Evolutionary conservation across 192 early-diverging fungal genomes (phyloP), one percentile per base, ranked within the genome.

Genomic region (Entomortierella chlamydospora): DNA sequence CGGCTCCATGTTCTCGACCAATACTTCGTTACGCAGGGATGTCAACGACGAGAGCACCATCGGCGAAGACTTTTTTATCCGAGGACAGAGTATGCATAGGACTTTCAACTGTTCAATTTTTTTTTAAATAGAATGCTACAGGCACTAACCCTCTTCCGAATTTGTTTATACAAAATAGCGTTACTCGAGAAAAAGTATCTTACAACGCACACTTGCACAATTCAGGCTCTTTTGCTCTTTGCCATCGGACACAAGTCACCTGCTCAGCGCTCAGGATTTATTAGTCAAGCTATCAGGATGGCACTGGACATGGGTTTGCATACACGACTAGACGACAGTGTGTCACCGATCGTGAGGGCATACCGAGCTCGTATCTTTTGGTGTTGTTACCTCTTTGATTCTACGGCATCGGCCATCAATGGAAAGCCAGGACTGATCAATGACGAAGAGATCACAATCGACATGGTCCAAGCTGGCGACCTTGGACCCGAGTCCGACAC

Each of bases 231-330:
- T 12, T 57, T 79, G 4, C 63, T 79, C 42, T 70, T 79, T 66
- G 76, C 76, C 4, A 79, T 79, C 45, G 76, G 76, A 39, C 68
- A 70, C 63, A 79, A 79, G 29, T 79, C 76, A 0, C 76, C 76
- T 25, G 76, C 76, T 18, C 76, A 79, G 25, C 61, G 76, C 18
- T 79, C 68, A 0, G 76, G 57, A 23, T 79, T 70, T 20, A 70
- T 79, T 41, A 79, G 76, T 30, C 76, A 79, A n/a, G 76, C 76
- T 17, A 66, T 79, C 42, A 79, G 68, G 1, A 79, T 79, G 76
- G 76, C 62, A 20, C 31, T 79, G n/a, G 76, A 79, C 28, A 79
- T 79, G 76, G 63, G 76, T 17, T 51, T 79, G 22, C 67, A 79
- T 4, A 70, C 55, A 13, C 62, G 63, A 41, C 29, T 79, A 18